These are phyloP conservation scores for Suhomyces vadensis DNA, from an alignment of 805 yeast species.

Conservation along the genomic window DNA sequence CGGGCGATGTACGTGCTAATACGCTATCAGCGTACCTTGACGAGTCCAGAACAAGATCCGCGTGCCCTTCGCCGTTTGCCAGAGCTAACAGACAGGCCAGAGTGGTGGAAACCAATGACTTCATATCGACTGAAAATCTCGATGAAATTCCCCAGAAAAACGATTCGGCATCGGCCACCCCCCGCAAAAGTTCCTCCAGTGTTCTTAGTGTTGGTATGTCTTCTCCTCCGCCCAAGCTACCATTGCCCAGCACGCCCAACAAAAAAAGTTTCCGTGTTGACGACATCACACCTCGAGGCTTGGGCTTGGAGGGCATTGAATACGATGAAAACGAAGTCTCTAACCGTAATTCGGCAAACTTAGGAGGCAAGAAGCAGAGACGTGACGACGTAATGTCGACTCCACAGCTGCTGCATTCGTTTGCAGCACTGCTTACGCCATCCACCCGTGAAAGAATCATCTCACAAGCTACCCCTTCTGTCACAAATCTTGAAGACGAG, in stretches of 20 bases:
- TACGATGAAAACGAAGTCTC: conserved; percentile 13
- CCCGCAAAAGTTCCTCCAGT: conserved; percentile 10
- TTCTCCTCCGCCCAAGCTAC: conserved; percentile 44
- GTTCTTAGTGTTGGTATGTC: conserved; percentile 13
- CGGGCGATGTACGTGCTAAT: conserved; percentile 6
- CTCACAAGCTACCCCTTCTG: conserved; percentile 28
- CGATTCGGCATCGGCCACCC: conserved; percentile 18
- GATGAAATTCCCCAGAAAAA: not conserved
- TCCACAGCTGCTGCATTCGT: conserved; percentile 4
- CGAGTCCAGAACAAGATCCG: conserved; percentile 24
- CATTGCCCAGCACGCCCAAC: conserved; percentile 30
- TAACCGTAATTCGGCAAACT: not conserved
- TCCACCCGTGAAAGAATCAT: conserved; percentile 7
- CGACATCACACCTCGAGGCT: conserved; percentile 33
- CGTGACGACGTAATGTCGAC: conserved; percentile 3
- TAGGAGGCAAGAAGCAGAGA: conserved; percentile 4
- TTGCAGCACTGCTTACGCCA: conserved; percentile 2
- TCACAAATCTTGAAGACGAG: conserved; percentile 35
- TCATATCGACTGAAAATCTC: conserved; percentile 12
- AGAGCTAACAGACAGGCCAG: conserved; percentile 46
- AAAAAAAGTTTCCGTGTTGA: conserved; percentile 11
- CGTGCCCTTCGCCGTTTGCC: conserved; percentile 42
- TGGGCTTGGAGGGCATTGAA: conserved; percentile 41
- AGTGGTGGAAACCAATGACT: conserved; percentile 41
- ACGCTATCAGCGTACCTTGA: conserved; percentile 19